Evolutionary conservation across 495 filamentous ascomycete species (phyloP).

Genomic region (Xylaria sp.): DNA sequence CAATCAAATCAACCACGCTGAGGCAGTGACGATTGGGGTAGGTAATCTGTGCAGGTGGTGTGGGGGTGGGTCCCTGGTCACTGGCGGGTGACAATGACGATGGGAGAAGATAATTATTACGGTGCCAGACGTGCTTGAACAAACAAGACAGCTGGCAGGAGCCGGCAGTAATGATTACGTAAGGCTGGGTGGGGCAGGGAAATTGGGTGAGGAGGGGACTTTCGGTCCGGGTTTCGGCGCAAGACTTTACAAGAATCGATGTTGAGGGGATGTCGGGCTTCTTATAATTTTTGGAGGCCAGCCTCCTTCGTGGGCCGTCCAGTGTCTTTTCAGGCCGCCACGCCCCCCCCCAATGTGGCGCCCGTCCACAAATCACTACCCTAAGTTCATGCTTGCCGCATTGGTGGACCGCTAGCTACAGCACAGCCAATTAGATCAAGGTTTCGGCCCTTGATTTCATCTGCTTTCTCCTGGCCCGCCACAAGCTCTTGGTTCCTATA

Average conservation of each 20-base stretch:
- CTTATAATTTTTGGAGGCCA: conserved; percentile 56
- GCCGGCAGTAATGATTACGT: conserved; percentile 39
- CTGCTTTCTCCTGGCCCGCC: conserved; percentile 41
- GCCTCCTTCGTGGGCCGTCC: conserved; percentile 39
- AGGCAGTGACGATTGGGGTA: neutral
- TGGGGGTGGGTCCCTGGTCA: conserved; percentile 28
- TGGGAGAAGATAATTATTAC: conserved; percentile 30
- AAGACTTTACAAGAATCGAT: conserved; percentile 50
- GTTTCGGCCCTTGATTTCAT: conserved; percentile 39
- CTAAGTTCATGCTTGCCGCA: conserved; percentile 36
- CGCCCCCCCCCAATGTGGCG: conserved; percentile 45
- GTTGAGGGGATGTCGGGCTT: conserved; percentile 53
- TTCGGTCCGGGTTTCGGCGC: conserved; percentile 58
- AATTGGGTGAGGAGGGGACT: conserved; percentile 48
- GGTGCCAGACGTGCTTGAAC: conserved; percentile 32
- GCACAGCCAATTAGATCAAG: conserved; percentile 54
- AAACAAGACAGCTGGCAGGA: conserved; percentile 35
- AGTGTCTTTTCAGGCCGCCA: conserved; percentile 37
- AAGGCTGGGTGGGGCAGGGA: conserved; percentile 43
- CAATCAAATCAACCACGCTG: conserved; percentile 28
- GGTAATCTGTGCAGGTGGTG: neutral
- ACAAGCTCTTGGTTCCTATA: conserved; percentile 38
- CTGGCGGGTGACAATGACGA: conserved; percentile 18
- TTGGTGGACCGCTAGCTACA: conserved; percentile 50
- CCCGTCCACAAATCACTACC: conserved; percentile 36